Conservation (phyloP, 768 basidiomycete genomes). For the Kwoniella heveanensis region DNA sequence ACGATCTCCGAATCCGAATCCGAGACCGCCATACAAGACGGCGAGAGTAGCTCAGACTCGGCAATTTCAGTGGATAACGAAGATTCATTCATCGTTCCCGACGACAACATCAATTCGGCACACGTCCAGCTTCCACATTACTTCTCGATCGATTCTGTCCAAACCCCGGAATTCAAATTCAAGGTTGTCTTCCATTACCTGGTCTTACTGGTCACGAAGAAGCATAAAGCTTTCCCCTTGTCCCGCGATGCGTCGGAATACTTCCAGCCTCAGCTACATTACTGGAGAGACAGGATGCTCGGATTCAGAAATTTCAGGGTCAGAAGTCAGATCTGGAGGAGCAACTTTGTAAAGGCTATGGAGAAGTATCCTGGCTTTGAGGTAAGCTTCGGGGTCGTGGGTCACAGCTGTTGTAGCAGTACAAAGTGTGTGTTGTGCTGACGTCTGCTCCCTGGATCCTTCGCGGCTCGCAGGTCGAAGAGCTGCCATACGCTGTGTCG, state of each 20-base stretch:
- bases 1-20: conserved; percentile 16
- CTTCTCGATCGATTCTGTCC: conserved; percentile 55
- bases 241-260: conserved; percentile 35
- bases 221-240: conserved; percentile 37
- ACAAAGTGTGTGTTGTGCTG: too few species aligned
- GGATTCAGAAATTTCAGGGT: conserved; percentile 75
- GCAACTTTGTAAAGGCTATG: conserved; percentile 67
- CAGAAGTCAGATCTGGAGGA: conserved; percentile 79
- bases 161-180: conserved; percentile 71
- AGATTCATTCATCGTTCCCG: conserved; percentile 54
- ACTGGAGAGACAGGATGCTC: conserved; percentile 59
- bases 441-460: not conserved
- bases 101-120: conserved; percentile 50
- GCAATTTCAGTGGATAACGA: conserved; percentile 43
- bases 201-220: conserved; percentile 71
- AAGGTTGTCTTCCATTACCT: conserved; percentile 85
- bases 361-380: conserved; percentile 70
- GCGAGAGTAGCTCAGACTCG: conserved; percentile 25
- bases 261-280: conserved; percentile 40
- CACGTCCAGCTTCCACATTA: conserved; percentile 55
- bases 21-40: conserved; percentile 6
- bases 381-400: conserved; percentile 45
- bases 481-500: conserved; percentile 64
- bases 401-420: too few species aligned
- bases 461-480: conserved; percentile 26